A percentile compares a stretch with the other conserved stretches of the same genome.
Conservation (phyloP, 306 rosid species). For the Calophaca sinica region DNA sequence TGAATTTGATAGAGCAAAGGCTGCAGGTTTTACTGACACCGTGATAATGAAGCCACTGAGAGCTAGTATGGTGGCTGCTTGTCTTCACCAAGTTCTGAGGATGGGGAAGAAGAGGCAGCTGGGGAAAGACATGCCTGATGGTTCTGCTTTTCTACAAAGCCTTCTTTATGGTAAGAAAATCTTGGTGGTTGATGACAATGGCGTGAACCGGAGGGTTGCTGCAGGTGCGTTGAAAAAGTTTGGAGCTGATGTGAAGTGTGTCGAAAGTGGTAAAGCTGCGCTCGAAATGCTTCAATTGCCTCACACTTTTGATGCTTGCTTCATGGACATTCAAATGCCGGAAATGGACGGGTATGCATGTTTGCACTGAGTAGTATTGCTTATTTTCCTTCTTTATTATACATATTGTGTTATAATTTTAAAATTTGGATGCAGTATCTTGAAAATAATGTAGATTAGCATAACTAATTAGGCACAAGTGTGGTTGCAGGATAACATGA, state of each 20-base stretch:
- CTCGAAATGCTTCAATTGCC: conserved; percentile 85
- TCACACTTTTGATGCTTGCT: conserved; percentile 90
- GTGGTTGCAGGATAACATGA: conserved; percentile 32
- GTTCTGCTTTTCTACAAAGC: conserved; percentile 64
- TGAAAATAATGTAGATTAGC: neutral
- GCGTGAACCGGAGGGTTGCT: conserved; percentile 89
- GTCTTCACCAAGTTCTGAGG: conserved; percentile 91
- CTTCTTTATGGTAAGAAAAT: conserved; percentile 80
- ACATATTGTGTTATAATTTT: neutral
- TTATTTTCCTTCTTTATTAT: neutral
- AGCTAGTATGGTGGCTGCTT: conserved; percentile 95
- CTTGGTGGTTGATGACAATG: conserved; percentile 92
- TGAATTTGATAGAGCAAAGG: conserved; percentile 70
- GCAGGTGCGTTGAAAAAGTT: conserved; percentile 92
- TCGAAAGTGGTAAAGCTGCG: conserved; percentile 86
- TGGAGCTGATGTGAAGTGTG: conserved; percentile 87
- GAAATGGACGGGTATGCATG: conserved; percentile 95
- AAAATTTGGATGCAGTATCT: neutral
- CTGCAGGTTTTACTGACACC: conserved; percentile 78
- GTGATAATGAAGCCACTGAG: conserved; percentile 91
- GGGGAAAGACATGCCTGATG: conserved; percentile 64
- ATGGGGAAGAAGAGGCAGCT: conserved; percentile 70
- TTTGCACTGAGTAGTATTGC: too few species aligned
- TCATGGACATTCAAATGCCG: conserved; percentile 99
- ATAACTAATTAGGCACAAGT: neutral